phyloP scores from a whole-genome alignment of 1,284 basidiomycete species.

The Cryptococcus sp. region DNA sequence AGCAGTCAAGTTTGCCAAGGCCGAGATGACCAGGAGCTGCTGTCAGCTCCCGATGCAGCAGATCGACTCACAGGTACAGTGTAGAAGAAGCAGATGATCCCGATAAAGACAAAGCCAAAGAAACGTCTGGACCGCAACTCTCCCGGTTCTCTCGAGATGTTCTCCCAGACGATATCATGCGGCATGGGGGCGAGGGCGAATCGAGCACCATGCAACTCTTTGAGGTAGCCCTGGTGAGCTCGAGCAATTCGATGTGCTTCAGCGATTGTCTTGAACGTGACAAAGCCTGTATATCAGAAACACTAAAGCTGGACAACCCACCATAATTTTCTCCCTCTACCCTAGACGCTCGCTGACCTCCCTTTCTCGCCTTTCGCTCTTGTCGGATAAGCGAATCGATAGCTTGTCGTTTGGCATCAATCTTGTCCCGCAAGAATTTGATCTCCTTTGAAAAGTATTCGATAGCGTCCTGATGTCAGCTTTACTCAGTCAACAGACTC shows the following conservation, averaged over 20 bases:
- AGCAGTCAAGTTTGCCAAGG: conserved; percentile 45
- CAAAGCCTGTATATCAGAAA: conserved; percentile 54
- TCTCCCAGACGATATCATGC: conserved; percentile 65
- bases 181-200: conserved; percentile 42
- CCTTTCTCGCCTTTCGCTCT: conserved; percentile 39
- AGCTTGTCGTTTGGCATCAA: conserved; percentile 68
- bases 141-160: conserved; percentile 66
- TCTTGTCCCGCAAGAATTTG: conserved; percentile 56
- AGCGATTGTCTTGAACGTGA: conserved; percentile 85
- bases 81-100: conserved; percentile 78
- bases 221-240: conserved; percentile 36
- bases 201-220: conserved; percentile 42
- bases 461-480: conserved; percentile 59
- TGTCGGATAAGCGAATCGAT: conserved; percentile 56
- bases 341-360: conserved; percentile 19
- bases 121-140: conserved; percentile 62
- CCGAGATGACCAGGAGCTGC: conserved; percentile 34
- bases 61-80: conserved; percentile 67
- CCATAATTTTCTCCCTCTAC: conserved; percentile 70
- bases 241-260: conserved; percentile 58
- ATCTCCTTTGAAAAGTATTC: conserved; percentile 73
- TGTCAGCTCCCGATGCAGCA: conserved; percentile 21
- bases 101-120: conserved; percentile 69
- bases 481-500: conserved; percentile 9
- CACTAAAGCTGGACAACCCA: background rate